These are phyloP conservation scores for Sherardia arvensis DNA, from an alignment of 257 asterid genomes.

Conservation along the genomic window DNA sequence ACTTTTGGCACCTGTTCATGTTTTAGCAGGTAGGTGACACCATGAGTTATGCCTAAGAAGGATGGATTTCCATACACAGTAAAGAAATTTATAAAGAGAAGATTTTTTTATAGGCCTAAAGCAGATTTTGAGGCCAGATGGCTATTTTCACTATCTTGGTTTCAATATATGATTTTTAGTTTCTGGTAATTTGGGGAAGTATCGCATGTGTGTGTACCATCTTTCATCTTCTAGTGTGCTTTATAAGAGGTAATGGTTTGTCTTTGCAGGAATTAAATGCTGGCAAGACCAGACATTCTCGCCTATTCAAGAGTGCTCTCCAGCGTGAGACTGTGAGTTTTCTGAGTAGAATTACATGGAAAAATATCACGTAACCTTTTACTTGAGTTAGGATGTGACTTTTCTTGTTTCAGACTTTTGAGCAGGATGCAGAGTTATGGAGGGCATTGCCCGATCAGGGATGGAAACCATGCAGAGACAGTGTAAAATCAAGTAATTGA, in stretches of 20 bases:
- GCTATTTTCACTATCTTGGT: neutral
- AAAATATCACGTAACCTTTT: neutral
- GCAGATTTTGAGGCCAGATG: neutral
- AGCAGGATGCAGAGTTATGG: slow-evolving; percentile 59
- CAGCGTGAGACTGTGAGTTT: slow-evolving; percentile 65
- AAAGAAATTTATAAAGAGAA: neutral
- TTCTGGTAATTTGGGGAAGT: neutral
- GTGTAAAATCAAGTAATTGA: slow-evolving; percentile 37
- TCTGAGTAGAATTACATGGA: neutral
- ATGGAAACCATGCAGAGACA: slow-evolving; percentile 43
- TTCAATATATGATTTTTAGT: neutral
- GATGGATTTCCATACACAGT: neutral
- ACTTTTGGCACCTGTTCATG: neutral
- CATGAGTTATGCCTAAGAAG: neutral
- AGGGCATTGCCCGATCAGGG: slow-evolving; percentile 58
- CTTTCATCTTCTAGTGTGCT: neutral
- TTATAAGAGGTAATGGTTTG: neutral
- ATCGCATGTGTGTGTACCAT: neutral
- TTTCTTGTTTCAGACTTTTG: slow-evolving; percentile 35
- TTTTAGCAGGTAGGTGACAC: neutral
- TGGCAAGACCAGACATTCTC: slow-evolving; percentile 83
- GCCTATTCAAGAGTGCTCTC: slow-evolving; percentile 66
- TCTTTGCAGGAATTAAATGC: slow-evolving; percentile 38
- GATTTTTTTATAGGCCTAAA: neutral
- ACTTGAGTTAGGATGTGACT: slow-evolving; percentile 1